phyloP scores from a whole-genome alignment of 768 basidiomycete species.

The Harrya chromipes region DNA sequence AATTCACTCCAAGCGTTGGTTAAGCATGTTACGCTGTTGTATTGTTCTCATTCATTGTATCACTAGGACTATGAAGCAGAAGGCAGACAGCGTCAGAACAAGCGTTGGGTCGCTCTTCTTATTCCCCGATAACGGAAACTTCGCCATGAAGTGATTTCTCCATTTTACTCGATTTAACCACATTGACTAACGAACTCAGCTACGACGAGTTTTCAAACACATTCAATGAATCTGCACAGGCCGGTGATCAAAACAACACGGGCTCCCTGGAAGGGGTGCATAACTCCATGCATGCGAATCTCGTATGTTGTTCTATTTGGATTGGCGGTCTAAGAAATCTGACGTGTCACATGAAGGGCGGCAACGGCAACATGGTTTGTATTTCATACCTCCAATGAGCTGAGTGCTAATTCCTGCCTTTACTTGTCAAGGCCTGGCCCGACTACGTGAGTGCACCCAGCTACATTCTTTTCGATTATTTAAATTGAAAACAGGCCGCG shows the following conservation, averaged over 20 bases:
- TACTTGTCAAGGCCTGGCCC: constrained; percentile 10
- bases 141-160: constrained; percentile 10
- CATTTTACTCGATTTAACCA: not conserved
- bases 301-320: constrained; percentile 12
- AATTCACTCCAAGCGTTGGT: constrained; percentile 15
- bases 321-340: not conserved
- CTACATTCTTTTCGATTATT: not conserved
- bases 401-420: not conserved
- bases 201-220: constrained; percentile 32
- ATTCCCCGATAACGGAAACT: constrained; percentile 13
- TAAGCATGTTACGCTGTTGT: not conserved
- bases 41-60: not conserved
- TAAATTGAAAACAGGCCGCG: constrained; percentile 13
- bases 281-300: constrained; percentile 14
- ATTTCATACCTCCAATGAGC: not conserved
- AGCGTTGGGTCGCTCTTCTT: constrained; percentile 20
- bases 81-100: constrained; percentile 10
- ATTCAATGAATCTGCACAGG: constrained; percentile 16
- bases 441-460: constrained; percentile 20
- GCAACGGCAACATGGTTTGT: constrained; percentile 29
- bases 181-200: constrained; percentile 9
- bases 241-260: constrained; percentile 2
- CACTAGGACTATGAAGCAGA: constrained; percentile 16
- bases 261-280: constrained; percentile 25
- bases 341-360: constrained; percentile 12